phyloP scores from a whole-genome alignment of 2,329 filamentous ascomycete genomes.

The Apiospora phragmitis region DNA sequence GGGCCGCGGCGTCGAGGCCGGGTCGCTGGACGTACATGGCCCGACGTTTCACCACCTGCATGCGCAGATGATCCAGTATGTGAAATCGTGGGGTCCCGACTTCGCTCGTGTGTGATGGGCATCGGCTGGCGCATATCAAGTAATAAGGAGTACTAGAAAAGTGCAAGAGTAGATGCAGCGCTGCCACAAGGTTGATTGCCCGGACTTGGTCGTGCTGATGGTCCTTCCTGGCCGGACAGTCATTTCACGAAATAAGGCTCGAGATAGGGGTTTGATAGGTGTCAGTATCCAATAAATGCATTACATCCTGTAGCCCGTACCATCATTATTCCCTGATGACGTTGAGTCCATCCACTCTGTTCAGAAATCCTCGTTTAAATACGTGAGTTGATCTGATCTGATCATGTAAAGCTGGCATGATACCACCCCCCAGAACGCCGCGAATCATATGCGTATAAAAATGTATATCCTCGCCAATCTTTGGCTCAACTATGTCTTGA shows the following conservation, averaged over 20 bases:
- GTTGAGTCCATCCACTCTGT: slow-evolving; percentile 32
- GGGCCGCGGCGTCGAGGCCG: background rate
- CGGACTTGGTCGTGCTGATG: background rate
- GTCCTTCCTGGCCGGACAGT: background rate
- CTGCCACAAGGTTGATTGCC: background rate
- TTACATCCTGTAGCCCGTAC: background rate
- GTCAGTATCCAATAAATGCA: background rate
- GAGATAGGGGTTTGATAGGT: background rate
- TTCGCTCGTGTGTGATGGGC: background rate
- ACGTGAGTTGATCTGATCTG: slow-evolving; percentile 23
- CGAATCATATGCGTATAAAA: background rate
- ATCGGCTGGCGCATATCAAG: background rate
- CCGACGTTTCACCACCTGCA: background rate
- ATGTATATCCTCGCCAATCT: background rate
- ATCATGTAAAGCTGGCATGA: slow-evolving; percentile 8
- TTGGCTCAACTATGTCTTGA: background rate
- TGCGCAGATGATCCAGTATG: background rate
- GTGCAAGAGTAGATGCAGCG: background rate
- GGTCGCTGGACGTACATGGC: background rate
- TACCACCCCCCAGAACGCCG: slow-evolving; percentile 6
- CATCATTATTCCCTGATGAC: slow-evolving; percentile 22
- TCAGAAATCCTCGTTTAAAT: slow-evolving; percentile 12
- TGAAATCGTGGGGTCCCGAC: background rate
- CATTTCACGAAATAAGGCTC: background rate
- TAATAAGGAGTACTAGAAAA: background rate